A percentile compares a stretch with the other conserved stretches of the same genome.
These are phyloP conservation scores for Lotus japonicus DNA, from an alignment of 306 rosid species.

Conservation along the genomic window DNA sequence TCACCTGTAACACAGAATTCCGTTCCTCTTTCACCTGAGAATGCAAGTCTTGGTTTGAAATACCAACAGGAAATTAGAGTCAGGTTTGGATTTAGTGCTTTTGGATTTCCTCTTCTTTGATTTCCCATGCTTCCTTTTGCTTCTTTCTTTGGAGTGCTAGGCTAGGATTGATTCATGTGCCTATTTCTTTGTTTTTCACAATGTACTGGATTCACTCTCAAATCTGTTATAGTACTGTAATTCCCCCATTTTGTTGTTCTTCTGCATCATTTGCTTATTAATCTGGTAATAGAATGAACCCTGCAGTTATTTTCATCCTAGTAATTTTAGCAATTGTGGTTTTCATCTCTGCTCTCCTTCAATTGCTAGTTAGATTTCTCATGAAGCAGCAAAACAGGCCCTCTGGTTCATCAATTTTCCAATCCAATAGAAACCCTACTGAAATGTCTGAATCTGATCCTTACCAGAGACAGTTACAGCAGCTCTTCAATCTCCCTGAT, in stretches of 20 bases:
- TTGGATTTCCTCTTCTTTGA: no score
- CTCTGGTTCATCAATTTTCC: conserved; percentile 44
- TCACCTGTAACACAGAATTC: no score
- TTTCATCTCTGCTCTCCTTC: conserved; percentile 70
- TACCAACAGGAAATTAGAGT: no score
- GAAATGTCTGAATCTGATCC: conserved; percentile 61
- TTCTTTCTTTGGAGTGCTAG: no score
- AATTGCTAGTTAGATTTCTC: conserved; percentile 66
- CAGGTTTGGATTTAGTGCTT: no score
- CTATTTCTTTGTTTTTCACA: no score
- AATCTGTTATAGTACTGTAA: conserved; percentile 23
- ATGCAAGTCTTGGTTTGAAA: no score
- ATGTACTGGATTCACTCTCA: conserved; percentile 54
- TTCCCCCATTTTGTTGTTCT: conserved; percentile 24
- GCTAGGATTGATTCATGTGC: no score
- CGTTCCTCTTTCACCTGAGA: no score
- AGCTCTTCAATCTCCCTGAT: conserved; percentile 87
- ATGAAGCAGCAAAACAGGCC: conserved; percentile 51
- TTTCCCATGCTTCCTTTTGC: no score
- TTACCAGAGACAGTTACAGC: conserved; percentile 79
- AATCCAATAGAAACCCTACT: conserved; percentile 50
- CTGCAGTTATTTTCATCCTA: conserved; percentile 61
- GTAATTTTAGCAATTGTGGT: conserved; percentile 63
- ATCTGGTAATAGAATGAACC: conserved; percentile 50
- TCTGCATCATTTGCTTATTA: conserved; percentile 36